Evolutionary conservation across 768 basidiomycete genomes (phyloP).

Genomic region (Russula sp.): DNA sequence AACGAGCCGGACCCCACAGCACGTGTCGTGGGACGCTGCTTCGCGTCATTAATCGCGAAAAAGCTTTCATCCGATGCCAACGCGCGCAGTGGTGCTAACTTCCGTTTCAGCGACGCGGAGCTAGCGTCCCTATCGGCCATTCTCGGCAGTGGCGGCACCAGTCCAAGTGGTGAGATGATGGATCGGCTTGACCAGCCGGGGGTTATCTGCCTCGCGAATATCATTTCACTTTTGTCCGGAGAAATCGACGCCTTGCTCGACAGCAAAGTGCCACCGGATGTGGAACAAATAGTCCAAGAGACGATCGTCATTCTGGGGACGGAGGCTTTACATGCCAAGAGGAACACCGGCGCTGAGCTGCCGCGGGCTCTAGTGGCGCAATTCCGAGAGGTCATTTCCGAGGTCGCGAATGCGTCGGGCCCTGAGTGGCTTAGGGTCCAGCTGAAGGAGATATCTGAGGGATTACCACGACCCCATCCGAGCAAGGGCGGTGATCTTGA

Average conservation of each 20-base stretch:
- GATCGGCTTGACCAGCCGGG: not conserved
- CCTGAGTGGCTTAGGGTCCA: not conserved
- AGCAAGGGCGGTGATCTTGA: not conserved
- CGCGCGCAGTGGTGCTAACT: not conserved
- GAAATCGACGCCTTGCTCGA: not conserved
- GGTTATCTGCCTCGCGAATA: not conserved
- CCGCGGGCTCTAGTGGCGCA: slow-evolving; percentile 3
- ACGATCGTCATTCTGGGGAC: not conserved
- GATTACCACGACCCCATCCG: not conserved
- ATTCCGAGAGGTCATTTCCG: not conserved
- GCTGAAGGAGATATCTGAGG: not conserved
- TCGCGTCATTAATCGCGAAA: not conserved
- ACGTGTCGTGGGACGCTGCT: not conserved
- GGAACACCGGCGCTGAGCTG: not conserved
- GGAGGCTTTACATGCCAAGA: not conserved
- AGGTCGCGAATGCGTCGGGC: not conserved
- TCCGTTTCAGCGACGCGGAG: not conserved
- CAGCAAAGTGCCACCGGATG: not conserved
- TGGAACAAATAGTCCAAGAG: not conserved
- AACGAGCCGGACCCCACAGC: not conserved
- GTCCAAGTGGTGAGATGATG: not conserved
- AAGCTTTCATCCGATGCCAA: slow-evolving; percentile 1
- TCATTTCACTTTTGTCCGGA: not conserved
- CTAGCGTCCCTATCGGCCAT: not conserved
- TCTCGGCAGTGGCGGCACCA: not conserved